Base-by-base conservation (phyloP, 2,329 filamentous ascomycete species). In the Cladophialophora exuberans region DNA sequence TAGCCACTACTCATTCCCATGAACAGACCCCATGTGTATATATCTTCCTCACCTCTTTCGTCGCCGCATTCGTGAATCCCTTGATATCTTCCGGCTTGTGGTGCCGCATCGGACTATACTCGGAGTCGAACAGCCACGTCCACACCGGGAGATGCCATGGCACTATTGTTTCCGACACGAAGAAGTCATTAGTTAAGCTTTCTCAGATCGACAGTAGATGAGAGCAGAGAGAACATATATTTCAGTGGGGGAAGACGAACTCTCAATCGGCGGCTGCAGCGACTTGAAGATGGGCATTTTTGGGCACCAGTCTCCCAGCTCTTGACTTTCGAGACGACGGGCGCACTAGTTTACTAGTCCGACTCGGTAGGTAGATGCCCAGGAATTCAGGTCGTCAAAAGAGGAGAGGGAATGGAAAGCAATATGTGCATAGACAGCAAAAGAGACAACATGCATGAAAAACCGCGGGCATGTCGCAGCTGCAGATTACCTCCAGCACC, bases 41-140 rank as follows among this genome's bases (percentile, higher is more conserved):
- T n/a, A n/a, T n/a, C n/a, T n/a, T n/a, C n/a, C n/a, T n/a, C n/a
- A n/a, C n/a, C n/a, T 84, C 79, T 56, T 81, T 79, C 0, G 83
- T 86, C 6, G 74, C 69, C 3, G 79, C 83, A 69, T 88, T 83
- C 18, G 78, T 79, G 66, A 80, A 85, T 9, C 80, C 80, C 13
- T 73, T 75, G 39, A 83, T 72, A 28, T 75, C 65, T 23, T 66
- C 64, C 15, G 69, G 64, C 1, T 68, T 69, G 44, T 68, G 70
- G 2, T 72, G 73, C 15, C 67, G 67, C 11, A 82, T 64, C 1
- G 79, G 79, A 1, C 79, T 83, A 61, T 79, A 78, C 3, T 74
- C 65, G 1, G 79, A 80, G 61, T 83, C 78, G 66, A 86, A 84
- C 10, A 85, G 74, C 79, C 81, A 86, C 62, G 82, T 76, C 83